These are phyloP conservation scores for Bisporella sp. DNA, from an alignment of 2,329 filamentous ascomycete species.

Conservation along the genomic window DNA sequence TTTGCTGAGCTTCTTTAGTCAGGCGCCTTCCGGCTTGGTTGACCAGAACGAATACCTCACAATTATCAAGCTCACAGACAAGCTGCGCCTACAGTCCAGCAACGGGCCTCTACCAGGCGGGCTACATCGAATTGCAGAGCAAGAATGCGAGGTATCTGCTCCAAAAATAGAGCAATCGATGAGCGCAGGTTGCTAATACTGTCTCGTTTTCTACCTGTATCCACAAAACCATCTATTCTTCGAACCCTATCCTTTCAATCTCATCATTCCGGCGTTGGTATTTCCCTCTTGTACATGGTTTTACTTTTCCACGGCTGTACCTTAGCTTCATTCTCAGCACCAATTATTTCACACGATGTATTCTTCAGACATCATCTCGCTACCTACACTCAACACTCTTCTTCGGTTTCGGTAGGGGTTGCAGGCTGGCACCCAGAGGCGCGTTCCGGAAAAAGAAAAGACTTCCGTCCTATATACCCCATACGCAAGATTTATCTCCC, in stretches of 20 bases:
- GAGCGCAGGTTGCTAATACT: conserved; percentile 18
- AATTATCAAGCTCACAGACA: conserved; percentile 79
- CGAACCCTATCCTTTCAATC: not conserved
- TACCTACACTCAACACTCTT: not conserved
- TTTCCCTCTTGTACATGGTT: not conserved
- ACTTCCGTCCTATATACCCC: conserved; percentile 18
- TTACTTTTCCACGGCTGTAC: conserved; percentile 6
- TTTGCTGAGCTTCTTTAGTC: conserved; percentile 73
- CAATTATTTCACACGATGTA: too few species aligned
- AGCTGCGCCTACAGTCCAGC: conserved; percentile 60
- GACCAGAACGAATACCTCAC: conserved; percentile 72
- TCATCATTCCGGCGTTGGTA: conserved; percentile 4
- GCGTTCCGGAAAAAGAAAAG: conserved; percentile 8
- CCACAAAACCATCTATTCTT: not conserved
- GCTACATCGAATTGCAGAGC: conserved; percentile 29
- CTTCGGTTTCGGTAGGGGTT: conserved; percentile 11
- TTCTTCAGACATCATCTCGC: too few species aligned
- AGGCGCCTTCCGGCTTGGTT: conserved; percentile 57
- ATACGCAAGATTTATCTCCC: conserved; percentile 17
- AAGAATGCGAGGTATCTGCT: conserved; percentile 22
- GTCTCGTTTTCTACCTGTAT: not conserved
- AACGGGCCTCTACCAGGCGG: conserved; percentile 31
- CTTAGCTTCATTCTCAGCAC: not conserved
- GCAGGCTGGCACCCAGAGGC: conserved; percentile 16
- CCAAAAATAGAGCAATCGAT: conserved; percentile 27